These are phyloP conservation scores for Avicennia marina DNA, from an alignment of 257 asterid species.

Conservation along the genomic window DNA sequence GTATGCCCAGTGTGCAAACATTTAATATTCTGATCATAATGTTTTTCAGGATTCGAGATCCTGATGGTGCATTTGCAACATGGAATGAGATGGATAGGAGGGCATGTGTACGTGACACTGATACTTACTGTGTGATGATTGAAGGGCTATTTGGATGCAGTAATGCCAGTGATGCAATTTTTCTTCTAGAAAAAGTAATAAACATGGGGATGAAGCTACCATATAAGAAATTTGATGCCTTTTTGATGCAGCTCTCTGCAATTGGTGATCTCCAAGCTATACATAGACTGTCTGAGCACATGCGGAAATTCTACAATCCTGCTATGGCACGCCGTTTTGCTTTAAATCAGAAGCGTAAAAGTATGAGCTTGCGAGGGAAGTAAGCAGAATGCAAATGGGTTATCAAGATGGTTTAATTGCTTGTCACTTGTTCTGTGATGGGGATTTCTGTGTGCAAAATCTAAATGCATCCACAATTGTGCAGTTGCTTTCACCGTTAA, in stretches of 20 bases:
- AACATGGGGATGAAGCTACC: slow-evolving; percentile 66
- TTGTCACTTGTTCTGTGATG: background rate
- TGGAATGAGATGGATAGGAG: slow-evolving; percentile 79
- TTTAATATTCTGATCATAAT: slow-evolving; percentile 70
- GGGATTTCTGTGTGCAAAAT: background rate
- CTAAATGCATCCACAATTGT: background rate
- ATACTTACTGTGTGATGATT: slow-evolving; percentile 76
- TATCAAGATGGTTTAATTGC: background rate
- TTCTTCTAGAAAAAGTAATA: slow-evolving; percentile 64
- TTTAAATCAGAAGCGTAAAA: slow-evolving; percentile 62
- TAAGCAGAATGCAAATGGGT: slow-evolving; percentile 9
- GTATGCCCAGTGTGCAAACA: slow-evolving; percentile 85
- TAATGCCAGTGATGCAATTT: slow-evolving; percentile 50
- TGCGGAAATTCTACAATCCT: slow-evolving; percentile 82
- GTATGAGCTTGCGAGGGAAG: slow-evolving; percentile 66
- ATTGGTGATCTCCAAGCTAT: slow-evolving; percentile 71
- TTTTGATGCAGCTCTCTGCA: slow-evolving; percentile 63
- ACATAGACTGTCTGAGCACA: slow-evolving; percentile 76
- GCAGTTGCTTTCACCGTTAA: background rate
- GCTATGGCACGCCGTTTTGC: slow-evolving; percentile 92
- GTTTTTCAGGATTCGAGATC: slow-evolving; percentile 58
- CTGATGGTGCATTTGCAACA: slow-evolving; percentile 69
- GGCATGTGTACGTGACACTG: slow-evolving; percentile 62
- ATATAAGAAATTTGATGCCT: slow-evolving; percentile 58
- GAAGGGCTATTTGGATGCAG: slow-evolving; percentile 77